A percentile compares a stretch with the other conserved stretches of the same genome.
Conservation (phyloP, 805 yeast genomes). For the Teunomyces pallodes region DNA sequence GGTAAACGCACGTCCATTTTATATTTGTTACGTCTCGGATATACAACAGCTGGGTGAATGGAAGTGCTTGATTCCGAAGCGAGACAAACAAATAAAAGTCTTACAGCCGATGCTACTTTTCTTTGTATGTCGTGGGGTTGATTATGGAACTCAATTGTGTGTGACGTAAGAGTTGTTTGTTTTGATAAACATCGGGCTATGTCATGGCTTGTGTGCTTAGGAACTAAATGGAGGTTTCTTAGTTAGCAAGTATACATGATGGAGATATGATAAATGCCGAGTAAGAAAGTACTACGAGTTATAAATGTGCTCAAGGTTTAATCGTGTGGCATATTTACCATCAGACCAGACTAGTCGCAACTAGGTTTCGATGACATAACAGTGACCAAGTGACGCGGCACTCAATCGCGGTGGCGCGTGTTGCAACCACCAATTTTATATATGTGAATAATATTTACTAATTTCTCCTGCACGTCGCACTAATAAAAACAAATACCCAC, state of each 20-base stretch:
- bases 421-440: not conserved
- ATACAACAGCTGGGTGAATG: too few relatives aligned
- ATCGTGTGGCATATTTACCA: too few relatives aligned
- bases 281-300: too few relatives aligned
- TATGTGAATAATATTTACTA: not conserved
- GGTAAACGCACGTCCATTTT: not conserved
- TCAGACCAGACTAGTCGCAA: not conserved
- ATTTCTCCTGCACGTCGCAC: not conserved
- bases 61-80: too few relatives aligned
- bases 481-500: not conserved
- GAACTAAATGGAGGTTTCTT: not conserved
- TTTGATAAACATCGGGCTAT: not conserved
- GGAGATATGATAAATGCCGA: too few relatives aligned
- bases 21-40: not conserved
- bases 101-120: too few relatives aligned
- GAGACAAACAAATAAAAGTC: too few relatives aligned
- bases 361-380: not conserved
- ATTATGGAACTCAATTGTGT: not conserved
- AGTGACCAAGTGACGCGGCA: not conserved
- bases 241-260: not conserved
- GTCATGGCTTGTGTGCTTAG: not conserved
- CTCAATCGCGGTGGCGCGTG: not conserved
- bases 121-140: too few relatives aligned
- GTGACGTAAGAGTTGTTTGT: not conserved
- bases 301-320: too few relatives aligned